These are phyloP conservation scores for Parastagonospora avenae DNA, from an alignment of 2,329 filamentous ascomycete species.

Conservation along the genomic window DNA sequence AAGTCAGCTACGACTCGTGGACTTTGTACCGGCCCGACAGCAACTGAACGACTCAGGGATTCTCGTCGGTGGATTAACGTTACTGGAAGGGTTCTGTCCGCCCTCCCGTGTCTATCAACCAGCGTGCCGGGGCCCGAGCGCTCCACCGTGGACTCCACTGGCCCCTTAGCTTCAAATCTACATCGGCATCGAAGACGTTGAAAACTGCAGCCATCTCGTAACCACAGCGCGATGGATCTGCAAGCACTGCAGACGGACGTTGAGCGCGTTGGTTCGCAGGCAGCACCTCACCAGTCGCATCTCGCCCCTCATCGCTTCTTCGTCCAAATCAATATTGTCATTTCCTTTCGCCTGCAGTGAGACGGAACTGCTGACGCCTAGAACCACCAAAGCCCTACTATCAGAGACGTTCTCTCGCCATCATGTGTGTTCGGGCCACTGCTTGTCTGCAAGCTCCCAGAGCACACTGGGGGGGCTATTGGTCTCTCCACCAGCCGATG, in stretches of 20 bases:
- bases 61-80: neutral
- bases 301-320: neutral
- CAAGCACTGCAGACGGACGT: too few species aligned
- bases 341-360: constrained; percentile 17
- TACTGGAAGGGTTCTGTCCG: constrained; percentile 1
- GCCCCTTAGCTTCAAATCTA: too few species aligned
- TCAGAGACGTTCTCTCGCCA: constrained; percentile 20
- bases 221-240: too few species aligned
- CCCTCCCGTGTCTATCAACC: constrained; percentile 15
- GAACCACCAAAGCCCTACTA: constrained; percentile 24
- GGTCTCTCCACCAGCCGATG: constrained; percentile 14
- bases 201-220: too few species aligned
- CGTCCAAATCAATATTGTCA: constrained; percentile 5
- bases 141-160: too few species aligned
- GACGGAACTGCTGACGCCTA: constrained; percentile 33
- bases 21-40: neutral
- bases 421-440: constrained; percentile 13
- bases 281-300: neutral
- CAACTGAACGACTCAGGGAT: neutral
- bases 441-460: constrained; percentile 5
- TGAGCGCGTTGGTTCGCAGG: neutral
- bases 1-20: neutral
- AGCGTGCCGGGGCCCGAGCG: neutral
- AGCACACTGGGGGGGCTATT: constrained; percentile 16
- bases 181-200: too few species aligned